Evolutionary conservation across 495 filamentous ascomycete species (phyloP), one percentile per base, ranked within the genome.

Genomic region (Penicillium dipodomyicola): DNA sequence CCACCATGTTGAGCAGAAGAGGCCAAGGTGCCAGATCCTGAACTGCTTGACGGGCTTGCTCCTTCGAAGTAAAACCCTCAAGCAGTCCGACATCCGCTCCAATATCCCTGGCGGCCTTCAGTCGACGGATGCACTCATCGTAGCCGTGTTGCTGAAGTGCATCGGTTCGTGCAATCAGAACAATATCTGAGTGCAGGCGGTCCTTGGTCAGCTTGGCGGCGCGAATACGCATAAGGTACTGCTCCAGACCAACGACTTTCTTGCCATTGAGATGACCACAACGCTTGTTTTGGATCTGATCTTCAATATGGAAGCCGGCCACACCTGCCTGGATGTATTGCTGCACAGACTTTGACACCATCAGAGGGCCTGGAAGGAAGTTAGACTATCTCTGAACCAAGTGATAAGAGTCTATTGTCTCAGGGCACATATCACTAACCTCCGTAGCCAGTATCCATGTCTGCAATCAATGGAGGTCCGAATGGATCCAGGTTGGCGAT

Each of bases 251-350:
- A 45, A 89, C 85, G 5, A 89, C 75, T 43, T 80, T 75, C 64
- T 91, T 91, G 37, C 83, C 81, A 0, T 62, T 64, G 4, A 87
- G 72, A 49, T 87, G 83, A 2, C 84, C 85, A 64, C 84, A 87
- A 3, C 84, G 84, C 66, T 90, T 90, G 48, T 77, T 82, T 47
- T 72, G 69, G 20, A 87, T 79, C 61, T 90, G 85, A 71, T 90
- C 87, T 72, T 91, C 87, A 54, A 90, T 80, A 58, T 90, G 86
- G 57, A 90, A 76, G 9, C 79, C 87, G 5, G 87, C 87, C 0
- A 89, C 83, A n/a, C 84, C 84, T 10, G 83, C 79, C n/a, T 77
- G 76, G 41, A 83, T 82, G 64, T 89, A 90, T 43, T 83, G 73
- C 57, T 80, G 73, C n/a, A 87, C 80, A 2, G 85, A 79, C 35